Percentiles rank a stretch among this genome's conserved stretches.
Evolutionary conservation across 306 rosid species (phyloP).

Genomic region (Cicer arietinum): DNA sequence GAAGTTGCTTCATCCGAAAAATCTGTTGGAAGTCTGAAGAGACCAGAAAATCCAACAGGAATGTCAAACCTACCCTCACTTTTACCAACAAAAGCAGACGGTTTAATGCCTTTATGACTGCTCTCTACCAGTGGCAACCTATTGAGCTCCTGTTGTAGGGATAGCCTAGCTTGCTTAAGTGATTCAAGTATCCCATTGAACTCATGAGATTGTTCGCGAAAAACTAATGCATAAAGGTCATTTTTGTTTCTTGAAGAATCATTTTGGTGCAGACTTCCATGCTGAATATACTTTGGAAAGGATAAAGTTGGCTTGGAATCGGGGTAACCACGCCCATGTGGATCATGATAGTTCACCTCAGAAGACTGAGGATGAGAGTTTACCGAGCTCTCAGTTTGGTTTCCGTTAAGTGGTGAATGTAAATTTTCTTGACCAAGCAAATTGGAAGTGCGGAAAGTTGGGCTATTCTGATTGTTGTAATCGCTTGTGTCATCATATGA

Average conservation of each 20-base stretch:
- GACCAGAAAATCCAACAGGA: conserved; percentile 72
- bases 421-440: conserved; percentile 58
- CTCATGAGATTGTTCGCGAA: conserved; percentile 54
- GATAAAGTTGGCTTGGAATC: conserved; percentile 42
- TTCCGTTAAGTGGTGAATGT: conserved; percentile 49
- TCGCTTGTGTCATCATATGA: conserved; percentile 47
- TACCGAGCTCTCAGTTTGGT: conserved; percentile 52
- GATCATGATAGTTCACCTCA: conserved; percentile 43
- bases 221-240: conserved; percentile 73
- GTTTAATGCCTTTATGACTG: conserved; percentile 45
- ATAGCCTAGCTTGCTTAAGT: conserved; percentile 74
- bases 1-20: conserved; percentile 57
- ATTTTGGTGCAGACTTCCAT: conserved; percentile 40
- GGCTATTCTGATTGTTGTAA: conserved; percentile 40
- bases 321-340: conserved; percentile 37
- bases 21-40: conserved; percentile 87
- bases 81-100: conserved; percentile 46
- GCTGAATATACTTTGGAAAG: conserved; percentile 42
- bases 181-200: conserved; percentile 76
- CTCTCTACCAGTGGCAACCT: conserved; percentile 53
- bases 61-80: conserved; percentile 58
- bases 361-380: conserved; percentile 48
- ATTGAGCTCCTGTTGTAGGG: conserved; percentile 66
- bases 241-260: conserved; percentile 52
- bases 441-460: conserved; percentile 47